phyloP scores from a whole-genome alignment of 495 filamentous ascomycete species.

The Hypoxylon rickii region DNA sequence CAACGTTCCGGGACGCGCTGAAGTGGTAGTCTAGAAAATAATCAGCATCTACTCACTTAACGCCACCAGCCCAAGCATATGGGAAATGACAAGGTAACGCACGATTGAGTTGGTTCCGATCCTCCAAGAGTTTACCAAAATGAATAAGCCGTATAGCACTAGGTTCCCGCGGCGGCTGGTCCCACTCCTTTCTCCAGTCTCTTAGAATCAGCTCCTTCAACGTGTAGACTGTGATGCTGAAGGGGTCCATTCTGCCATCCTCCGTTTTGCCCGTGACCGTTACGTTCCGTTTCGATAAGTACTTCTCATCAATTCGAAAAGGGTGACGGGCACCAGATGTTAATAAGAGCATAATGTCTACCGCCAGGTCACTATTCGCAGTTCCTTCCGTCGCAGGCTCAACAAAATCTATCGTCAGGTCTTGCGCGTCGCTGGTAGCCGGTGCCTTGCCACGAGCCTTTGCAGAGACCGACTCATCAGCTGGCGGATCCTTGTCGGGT shows the following conservation, averaged over 20 bases:
- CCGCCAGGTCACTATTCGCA: slow-evolving; percentile 49
- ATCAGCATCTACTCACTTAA: neutral
- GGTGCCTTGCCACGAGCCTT: slow-evolving; percentile 29
- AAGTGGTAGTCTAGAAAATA: slow-evolving; percentile 74
- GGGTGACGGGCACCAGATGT: slow-evolving; percentile 83
- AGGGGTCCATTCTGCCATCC: slow-evolving; percentile 68
- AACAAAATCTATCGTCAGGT: slow-evolving; percentile 51
- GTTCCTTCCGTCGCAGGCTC: slow-evolving; percentile 32
- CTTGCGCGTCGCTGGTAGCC: slow-evolving; percentile 28
- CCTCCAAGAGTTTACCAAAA: slow-evolving; percentile 85
- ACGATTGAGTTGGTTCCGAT: slow-evolving; percentile 81
- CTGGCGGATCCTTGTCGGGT: slow-evolving; percentile 29
- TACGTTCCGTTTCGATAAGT: slow-evolving; percentile 77
- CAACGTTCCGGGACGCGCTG: slow-evolving; percentile 71
- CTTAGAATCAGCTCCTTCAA: slow-evolving; percentile 89
- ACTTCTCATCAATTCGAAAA: slow-evolving; percentile 84
- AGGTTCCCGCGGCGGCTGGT: slow-evolving; percentile 77
- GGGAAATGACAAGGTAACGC: slow-evolving; percentile 17
- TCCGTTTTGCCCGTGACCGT: slow-evolving; percentile 65
- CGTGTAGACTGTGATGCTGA: slow-evolving; percentile 86
- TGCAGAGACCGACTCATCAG: slow-evolving; percentile 22
- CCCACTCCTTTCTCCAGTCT: slow-evolving; percentile 93
- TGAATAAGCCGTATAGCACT: slow-evolving; percentile 86
- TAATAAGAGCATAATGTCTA: slow-evolving; percentile 72
- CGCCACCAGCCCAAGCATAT: too few species aligned